These are phyloP conservation scores for Suhomyces bolitotheri DNA, from an alignment of 1,139 yeast genomes.

Conservation along the genomic window DNA sequence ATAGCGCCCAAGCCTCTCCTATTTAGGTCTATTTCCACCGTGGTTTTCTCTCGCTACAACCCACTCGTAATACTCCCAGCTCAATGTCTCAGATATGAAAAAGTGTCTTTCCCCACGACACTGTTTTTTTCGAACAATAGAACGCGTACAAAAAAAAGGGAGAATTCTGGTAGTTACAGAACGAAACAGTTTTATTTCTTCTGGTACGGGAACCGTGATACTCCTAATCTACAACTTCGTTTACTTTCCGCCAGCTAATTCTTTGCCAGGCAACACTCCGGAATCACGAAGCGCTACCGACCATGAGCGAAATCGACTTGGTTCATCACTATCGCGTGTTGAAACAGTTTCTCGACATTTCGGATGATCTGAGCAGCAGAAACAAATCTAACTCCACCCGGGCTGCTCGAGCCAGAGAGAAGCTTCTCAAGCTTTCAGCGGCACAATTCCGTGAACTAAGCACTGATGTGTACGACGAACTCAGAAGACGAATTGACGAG, in stretches of 20 bases:
- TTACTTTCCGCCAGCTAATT: too few species aligned
- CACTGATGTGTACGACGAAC: conserved; percentile 91
- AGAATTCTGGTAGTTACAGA: conserved; percentile 1
- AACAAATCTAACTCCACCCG: conserved; percentile 52
- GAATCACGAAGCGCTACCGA: neutral
- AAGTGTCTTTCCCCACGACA: too few species aligned
- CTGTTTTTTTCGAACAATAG: too few species aligned
- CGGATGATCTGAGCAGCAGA: conserved; percentile 48
- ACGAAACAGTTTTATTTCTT: neutral
- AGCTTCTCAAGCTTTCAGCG: conserved; percentile 73
- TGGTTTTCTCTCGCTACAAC: too few species aligned
- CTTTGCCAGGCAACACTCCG: too few species aligned
- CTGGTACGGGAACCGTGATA: neutral
- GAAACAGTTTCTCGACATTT: conserved; percentile 53
- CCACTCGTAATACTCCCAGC: too few species aligned
- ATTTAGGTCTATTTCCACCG: too few species aligned
- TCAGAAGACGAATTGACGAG: conserved; percentile 68
- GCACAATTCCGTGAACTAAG: conserved; percentile 87
- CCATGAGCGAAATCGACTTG: conserved; percentile 37
- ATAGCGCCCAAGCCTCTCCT: too few species aligned
- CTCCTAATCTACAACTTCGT: neutral
- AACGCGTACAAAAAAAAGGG: conserved; percentile 12
- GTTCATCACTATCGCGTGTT: conserved; percentile 51
- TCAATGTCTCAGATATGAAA: too few species aligned
- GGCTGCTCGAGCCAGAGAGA: conserved; percentile 80